phyloP scores from a whole-genome alignment of 345 rosid species.

The Melastoma malabathricum region DNA sequence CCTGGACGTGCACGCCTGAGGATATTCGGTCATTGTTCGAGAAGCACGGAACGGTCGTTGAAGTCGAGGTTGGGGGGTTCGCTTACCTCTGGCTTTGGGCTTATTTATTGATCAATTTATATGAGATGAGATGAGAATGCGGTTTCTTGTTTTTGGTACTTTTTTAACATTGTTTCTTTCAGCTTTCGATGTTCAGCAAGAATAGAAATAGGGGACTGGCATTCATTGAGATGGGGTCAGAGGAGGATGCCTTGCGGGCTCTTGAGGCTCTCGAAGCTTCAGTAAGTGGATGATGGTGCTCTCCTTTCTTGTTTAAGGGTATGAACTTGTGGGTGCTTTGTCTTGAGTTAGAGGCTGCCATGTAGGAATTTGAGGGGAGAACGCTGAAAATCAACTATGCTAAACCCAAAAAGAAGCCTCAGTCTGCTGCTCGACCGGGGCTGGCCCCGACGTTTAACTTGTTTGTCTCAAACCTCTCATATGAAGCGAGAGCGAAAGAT shows the following conservation, averaged over 20 bases:
- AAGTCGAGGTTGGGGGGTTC: constrained; percentile 43
- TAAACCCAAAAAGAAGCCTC: constrained; percentile 34
- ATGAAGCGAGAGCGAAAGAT: constrained; percentile 50
- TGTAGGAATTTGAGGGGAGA: constrained; percentile 66
- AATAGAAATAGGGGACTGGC: constrained; percentile 64
- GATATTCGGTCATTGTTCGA: constrained; percentile 73
- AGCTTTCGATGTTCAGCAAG: constrained; percentile 76
- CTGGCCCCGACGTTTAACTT: constrained; percentile 40
- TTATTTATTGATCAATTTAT: neutral
- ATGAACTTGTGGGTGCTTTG: neutral
- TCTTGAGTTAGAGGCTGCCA: neutral
- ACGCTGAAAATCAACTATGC: constrained; percentile 47
- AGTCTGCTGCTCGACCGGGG: constrained; percentile 23
- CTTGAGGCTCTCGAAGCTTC: constrained; percentile 40
- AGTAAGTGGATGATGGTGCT: constrained; percentile 20
- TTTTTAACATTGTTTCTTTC: constrained; percentile 4
- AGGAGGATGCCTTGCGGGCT: constrained; percentile 61
- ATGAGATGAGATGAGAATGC: neutral
- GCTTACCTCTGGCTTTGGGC: neutral
- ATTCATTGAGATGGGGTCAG: constrained; percentile 64
- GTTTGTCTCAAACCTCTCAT: constrained; percentile 60
- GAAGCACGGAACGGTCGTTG: constrained; percentile 51
- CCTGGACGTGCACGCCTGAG: constrained; percentile 59
- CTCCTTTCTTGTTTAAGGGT: neutral
- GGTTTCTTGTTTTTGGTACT: neutral